phyloP scores from a whole-genome alignment of 108 stramenopile genomes.

The Pseudonitzschia delicatissima region DNA sequence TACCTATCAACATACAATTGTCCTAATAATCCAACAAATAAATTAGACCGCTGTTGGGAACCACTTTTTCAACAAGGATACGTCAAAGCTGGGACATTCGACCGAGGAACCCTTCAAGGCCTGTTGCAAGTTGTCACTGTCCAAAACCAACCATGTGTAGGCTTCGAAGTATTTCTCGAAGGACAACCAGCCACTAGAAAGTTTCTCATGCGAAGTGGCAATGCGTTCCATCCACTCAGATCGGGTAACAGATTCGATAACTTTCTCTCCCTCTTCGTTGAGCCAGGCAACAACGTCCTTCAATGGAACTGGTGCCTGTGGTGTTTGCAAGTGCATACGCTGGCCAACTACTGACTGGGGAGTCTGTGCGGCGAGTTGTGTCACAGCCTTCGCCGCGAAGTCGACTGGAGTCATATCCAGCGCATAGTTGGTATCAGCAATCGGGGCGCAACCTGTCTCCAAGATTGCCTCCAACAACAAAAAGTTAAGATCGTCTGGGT shows the following conservation, averaged over 20 bases:
- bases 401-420: conserved; percentile 78
- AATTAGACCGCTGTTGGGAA: conserved; percentile 4
- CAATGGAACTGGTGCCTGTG: conserved; percentile 22
- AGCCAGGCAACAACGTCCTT: conserved; percentile 19
- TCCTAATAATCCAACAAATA: no score
- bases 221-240: conserved; percentile 28
- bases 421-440: conserved; percentile 29
- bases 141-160: conserved; percentile 29
- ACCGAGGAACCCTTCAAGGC: conserved; percentile 8
- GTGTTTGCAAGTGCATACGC: conserved; percentile 29
- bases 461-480: conserved; percentile 55
- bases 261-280: conserved; percentile 5
- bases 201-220: not conserved
- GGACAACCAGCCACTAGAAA: conserved; percentile 29
- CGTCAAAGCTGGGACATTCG: conserved; percentile 11
- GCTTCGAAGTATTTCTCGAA: conserved; percentile 35
- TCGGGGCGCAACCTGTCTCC: conserved; percentile 31
- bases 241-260: conserved; percentile 20
- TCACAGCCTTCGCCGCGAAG: conserved; percentile 68
- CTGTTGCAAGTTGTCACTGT: conserved; percentile 27
- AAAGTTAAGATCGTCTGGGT: conserved; percentile 67
- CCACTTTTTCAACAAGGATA: conserved; percentile 5
- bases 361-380: conserved; percentile 34
- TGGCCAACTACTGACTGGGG: conserved; percentile 28
- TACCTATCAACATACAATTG: no score